phyloP scores from a whole-genome alignment of 257 asterid genomes.

The Verbena officinalis region DNA sequence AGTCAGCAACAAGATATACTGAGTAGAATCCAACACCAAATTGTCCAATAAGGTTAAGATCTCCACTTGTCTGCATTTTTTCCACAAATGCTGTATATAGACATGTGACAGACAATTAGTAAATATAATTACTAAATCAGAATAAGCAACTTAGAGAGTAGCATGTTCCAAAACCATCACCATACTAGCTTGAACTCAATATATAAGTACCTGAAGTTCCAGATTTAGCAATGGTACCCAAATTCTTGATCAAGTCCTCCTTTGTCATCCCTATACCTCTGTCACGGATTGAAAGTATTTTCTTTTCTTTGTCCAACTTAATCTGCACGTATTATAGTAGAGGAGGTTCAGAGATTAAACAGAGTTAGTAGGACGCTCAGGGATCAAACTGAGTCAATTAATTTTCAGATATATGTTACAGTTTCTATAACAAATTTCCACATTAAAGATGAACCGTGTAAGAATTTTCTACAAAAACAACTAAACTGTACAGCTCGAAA shows the following conservation, averaged over 20 bases:
- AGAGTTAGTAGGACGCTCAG: not conserved
- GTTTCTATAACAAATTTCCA: not conserved
- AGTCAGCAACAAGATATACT: conserved; percentile 93
- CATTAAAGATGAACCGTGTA: not conserved
- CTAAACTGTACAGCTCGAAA: not conserved
- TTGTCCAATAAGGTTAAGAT: conserved; percentile 94
- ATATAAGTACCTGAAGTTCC: conserved; percentile 84
- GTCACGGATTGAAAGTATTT: conserved; percentile 85
- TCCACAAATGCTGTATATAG: conserved; percentile 84
- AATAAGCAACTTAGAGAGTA: not conserved
- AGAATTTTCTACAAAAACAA: not conserved
- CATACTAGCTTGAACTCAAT: not conserved
- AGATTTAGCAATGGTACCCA: conserved; percentile 98
- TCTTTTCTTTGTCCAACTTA: conserved; percentile 88
- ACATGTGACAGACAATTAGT: conserved; percentile 8
- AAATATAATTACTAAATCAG: not conserved
- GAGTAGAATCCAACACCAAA: conserved; percentile 98
- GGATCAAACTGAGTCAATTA: not conserved
- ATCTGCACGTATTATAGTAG: conserved; percentile 53
- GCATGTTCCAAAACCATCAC: conserved; percentile 5
- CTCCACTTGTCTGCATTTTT: conserved; percentile 96
- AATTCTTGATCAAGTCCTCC: conserved; percentile 88
- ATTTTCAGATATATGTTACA: not conserved
- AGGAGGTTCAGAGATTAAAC: not conserved
- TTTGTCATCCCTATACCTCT: conserved; percentile 98